phyloP scores from a whole-genome alignment of 1,284 basidiomycete genomes.

The Rhizoctonia solani region DNA sequence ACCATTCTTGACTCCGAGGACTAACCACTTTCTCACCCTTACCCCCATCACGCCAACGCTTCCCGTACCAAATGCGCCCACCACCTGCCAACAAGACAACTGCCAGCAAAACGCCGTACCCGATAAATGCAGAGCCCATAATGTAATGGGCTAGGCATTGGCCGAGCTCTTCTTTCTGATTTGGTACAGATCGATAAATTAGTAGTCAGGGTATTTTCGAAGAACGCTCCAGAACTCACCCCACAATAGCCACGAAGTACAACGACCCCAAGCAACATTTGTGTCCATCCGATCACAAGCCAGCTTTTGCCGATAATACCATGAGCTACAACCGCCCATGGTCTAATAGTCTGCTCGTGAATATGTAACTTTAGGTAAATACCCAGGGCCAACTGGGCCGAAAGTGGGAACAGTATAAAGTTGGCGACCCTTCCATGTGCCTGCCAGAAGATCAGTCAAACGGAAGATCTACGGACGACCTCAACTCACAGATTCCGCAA shows the following conservation, averaged over 20 bases:
- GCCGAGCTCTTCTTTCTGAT: constrained; percentile 62
- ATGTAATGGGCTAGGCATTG: constrained; percentile 65
- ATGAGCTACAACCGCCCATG: constrained; percentile 74
- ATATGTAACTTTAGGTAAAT: constrained; percentile 94
- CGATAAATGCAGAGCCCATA: constrained; percentile 73
- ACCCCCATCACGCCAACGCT: constrained; percentile 42
- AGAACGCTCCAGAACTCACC: constrained; percentile 38
- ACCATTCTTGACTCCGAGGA: constrained; percentile 73
- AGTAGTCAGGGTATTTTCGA: constrained; percentile 42
- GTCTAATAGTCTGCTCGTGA: constrained; percentile 75
- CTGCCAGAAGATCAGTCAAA: constrained; percentile 37
- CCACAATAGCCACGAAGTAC: constrained; percentile 39
- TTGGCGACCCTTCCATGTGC: constrained; percentile 71
- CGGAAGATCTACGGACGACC: neutral
- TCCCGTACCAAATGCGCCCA: constrained; percentile 66
- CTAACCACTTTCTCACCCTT: constrained; percentile 32
- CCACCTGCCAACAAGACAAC: constrained; percentile 84
- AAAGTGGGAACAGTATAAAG: constrained; percentile 68
- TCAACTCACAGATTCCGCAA: constrained; percentile 58
- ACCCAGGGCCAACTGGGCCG: constrained; percentile 72
- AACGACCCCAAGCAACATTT: constrained; percentile 54
- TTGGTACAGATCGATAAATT: neutral
- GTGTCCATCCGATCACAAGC: constrained; percentile 86
- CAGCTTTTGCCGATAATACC: constrained; percentile 84
- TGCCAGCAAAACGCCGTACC: constrained; percentile 82